phyloP scores from a whole-genome alignment of 2,329 filamentous ascomycete species.

The Microdochium nivale region DNA sequence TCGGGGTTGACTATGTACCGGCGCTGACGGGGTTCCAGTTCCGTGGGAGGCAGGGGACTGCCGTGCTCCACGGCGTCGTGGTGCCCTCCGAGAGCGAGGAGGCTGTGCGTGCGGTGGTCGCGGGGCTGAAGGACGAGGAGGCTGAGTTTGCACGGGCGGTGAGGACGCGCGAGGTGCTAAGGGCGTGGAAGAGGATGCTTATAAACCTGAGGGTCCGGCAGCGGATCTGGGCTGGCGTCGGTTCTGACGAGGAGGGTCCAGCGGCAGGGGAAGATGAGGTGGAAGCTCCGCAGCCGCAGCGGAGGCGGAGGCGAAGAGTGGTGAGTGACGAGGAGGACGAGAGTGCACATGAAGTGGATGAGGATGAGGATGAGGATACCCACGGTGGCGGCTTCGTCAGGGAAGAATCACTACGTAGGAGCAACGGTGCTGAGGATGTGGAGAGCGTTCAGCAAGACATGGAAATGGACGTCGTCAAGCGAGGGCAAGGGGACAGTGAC shows the following conservation, averaged over 20 bases:
- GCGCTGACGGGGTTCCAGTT: slow-evolving; percentile 89
- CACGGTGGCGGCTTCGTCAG: slow-evolving; percentile 1
- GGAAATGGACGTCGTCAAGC: slow-evolving; percentile 20
- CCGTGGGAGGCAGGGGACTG: slow-evolving; percentile 75
- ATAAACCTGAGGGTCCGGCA: slow-evolving; percentile 70
- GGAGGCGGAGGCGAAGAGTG: not conserved
- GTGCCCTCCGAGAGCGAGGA: slow-evolving; percentile 65
- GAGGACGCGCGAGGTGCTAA: slow-evolving; percentile 51
- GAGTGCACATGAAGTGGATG: not conserved
- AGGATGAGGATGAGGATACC: slow-evolving; percentile 7
- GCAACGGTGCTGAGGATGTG: too few relatives aligned
- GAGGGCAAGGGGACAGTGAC: slow-evolving; percentile 21
- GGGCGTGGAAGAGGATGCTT: slow-evolving; percentile 68
- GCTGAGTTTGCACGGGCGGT: slow-evolving; percentile 55
- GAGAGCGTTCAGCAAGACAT: not conserved
- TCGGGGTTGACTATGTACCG: slow-evolving; percentile 80
- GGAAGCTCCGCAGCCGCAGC: not conserved
- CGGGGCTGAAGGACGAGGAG: slow-evolving; percentile 57
- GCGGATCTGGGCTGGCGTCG: slow-evolving; percentile 55
- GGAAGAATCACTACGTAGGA: not conserved
- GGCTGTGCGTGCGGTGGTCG: slow-evolving; percentile 61
- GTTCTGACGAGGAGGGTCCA: slow-evolving; percentile 33
- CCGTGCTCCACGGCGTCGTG: slow-evolving; percentile 70
- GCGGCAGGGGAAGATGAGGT: not conserved
- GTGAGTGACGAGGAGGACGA: slow-evolving; percentile 3